Percentiles rank a stretch among this genome's conserved stretches.
phyloP scores from a whole-genome alignment of 164 flowering plant species.

The Umbellularia californica region DNA sequence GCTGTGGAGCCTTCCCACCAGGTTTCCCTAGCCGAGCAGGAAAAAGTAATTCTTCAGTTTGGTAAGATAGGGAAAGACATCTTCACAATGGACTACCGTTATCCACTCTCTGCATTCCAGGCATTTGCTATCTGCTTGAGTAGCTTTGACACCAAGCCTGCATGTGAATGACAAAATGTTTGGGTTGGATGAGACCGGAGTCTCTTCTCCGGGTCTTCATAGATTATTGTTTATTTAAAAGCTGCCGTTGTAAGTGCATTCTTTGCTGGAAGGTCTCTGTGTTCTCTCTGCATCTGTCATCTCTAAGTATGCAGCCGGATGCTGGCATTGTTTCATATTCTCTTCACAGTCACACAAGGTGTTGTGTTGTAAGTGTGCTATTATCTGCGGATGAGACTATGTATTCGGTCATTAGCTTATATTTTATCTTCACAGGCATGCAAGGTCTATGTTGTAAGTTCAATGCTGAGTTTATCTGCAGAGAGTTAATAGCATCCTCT shows the following conservation, averaged over 20 bases:
- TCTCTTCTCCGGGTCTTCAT: constrained; percentile 6
- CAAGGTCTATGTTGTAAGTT: constrained; percentile 21
- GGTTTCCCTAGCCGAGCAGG: constrained; percentile 56
- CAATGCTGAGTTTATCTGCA: constrained; percentile 13
- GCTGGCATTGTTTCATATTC: constrained; percentile 21
- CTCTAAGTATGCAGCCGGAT: constrained; percentile 6
- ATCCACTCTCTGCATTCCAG: constrained; percentile 85
- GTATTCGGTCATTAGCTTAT: too few species aligned
- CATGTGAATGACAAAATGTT: constrained; percentile 47
- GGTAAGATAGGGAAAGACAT: constrained; percentile 92
- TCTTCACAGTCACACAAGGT: constrained; percentile 10
- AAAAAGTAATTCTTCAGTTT: constrained; percentile 74
- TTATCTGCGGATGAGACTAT: too few species aligned
- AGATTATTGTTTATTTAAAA: constrained; percentile 14
- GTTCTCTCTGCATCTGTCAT: constrained; percentile 12
- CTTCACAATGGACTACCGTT: constrained; percentile 85
- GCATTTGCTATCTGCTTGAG: constrained; percentile 87
- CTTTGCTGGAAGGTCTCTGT: constrained; percentile 18
- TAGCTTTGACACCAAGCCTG: constrained; percentile 86
- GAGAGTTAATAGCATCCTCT: constrained; percentile 2
- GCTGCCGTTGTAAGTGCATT: constrained; percentile 30
- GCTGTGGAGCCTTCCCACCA: constrained; percentile 49
- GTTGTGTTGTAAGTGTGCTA: constrained; percentile 23
- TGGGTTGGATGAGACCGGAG: not conserved
- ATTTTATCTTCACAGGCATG: constrained; percentile 7